Conservation (phyloP, 495 filamentous ascomycete species). For the Hypoxylon lienhwacheense region DNA sequence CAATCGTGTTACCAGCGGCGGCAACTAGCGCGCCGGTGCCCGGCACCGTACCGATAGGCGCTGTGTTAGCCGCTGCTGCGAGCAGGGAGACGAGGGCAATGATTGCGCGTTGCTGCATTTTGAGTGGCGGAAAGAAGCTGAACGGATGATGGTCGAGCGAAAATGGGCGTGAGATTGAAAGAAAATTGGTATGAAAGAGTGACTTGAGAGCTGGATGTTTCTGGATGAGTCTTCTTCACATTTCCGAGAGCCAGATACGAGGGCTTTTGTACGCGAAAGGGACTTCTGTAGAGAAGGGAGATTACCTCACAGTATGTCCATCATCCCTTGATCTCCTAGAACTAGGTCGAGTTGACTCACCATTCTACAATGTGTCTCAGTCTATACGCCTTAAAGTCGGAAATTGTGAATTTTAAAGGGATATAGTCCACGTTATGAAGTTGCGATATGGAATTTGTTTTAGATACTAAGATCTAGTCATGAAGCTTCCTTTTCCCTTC, state of each 20-base stretch:
- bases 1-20: background rate
- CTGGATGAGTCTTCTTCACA: background rate
- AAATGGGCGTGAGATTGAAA: background rate
- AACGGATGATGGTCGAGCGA: background rate
- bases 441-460: conserved; percentile 19
- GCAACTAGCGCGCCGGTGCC: conserved; percentile 7
- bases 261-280: conserved; percentile 17
- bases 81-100: conserved; percentile 26
- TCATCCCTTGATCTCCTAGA: conserved; percentile 12
- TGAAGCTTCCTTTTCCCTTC: background rate
- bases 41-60: conserved; percentile 5
- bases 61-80: conserved; percentile 18
- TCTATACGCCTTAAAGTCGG: background rate
- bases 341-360: conserved; percentile 19
- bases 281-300: background rate
- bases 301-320: conserved; percentile 10
- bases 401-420: conserved; percentile 18
- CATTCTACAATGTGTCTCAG: conserved; percentile 21
- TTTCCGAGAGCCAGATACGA: background rate
- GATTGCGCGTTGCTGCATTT: conserved; percentile 30
- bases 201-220: conserved; percentile 19
- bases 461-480: conserved; percentile 1
- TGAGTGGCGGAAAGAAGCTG: background rate
- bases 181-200: conserved; percentile 26
- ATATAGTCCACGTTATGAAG: background rate